Evolutionary conservation across 2,329 filamentous ascomycete species (phyloP).

Genomic region (Paracorniculantispora psalliotae): DNA sequence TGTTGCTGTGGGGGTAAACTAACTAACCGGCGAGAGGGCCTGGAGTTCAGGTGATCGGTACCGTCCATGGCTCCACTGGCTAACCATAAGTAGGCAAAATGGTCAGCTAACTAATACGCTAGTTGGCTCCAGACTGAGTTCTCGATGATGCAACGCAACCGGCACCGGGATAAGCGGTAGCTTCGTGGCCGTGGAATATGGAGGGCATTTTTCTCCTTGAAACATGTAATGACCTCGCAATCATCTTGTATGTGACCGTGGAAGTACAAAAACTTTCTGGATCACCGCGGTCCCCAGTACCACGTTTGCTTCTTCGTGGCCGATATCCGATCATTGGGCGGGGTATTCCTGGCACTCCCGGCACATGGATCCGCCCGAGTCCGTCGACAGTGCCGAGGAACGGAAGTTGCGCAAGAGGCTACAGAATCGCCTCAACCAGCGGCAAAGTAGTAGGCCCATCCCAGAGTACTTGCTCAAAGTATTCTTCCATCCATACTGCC

Average conservation of each 20-base stretch:
- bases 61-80: too few species aligned
- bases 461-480: too few species aligned
- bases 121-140: too few species aligned
- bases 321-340: too few species aligned
- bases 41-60: too few species aligned
- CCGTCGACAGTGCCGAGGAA: not conserved
- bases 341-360: not conserved
- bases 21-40: too few species aligned
- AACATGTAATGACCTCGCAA: not conserved
- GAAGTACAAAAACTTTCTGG: not conserved
- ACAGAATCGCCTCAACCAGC: slow-evolving; percentile 17
- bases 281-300: not conserved
- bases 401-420: slow-evolving; percentile 15
- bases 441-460: slow-evolving; percentile 14
- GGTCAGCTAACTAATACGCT: too few species aligned
- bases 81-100: too few species aligned
- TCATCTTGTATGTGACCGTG: not conserved
- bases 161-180: too few species aligned
- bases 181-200: too few species aligned
- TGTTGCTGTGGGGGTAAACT: too few species aligned
- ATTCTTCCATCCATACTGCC: not conserved
- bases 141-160: too few species aligned
- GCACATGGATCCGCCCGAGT: not conserved
- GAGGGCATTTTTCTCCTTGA: not conserved
- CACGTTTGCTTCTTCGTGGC: not conserved